A percentile compares a stretch with the other conserved stretches of the same genome.
Evolutionary conservation across 2,329 filamentous ascomycete genomes (phyloP).

Genomic region (Colletotrichum melonis): DNA sequence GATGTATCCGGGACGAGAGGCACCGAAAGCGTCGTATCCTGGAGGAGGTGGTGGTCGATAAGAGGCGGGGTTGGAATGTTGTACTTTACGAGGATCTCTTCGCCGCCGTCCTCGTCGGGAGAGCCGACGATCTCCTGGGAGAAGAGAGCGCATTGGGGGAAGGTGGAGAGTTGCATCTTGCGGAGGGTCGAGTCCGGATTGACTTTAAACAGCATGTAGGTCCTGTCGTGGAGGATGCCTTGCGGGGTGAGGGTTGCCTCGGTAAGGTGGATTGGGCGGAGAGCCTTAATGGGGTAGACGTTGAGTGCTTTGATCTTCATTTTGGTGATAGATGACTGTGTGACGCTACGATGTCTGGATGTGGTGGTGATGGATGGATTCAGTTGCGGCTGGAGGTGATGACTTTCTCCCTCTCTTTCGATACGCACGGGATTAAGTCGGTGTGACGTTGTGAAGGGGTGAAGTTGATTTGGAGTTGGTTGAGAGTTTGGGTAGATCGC

Average conservation of each 20-base stretch:
- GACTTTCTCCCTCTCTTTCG: neutral
- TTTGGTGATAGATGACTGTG: neutral
- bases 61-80: conserved; percentile 50
- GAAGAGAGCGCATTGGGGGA: conserved; percentile 73
- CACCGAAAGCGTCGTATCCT: conserved; percentile 59
- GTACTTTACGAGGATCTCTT: conserved; percentile 57
- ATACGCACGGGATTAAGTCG: neutral
- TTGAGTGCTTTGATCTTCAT: conserved; percentile 57
- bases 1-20: conserved; percentile 65
- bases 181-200: conserved; percentile 52
- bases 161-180: conserved; percentile 70
- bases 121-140: conserved; percentile 64
- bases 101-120: conserved; percentile 37
- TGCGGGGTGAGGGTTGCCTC: conserved; percentile 67
- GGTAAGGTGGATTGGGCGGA: conserved; percentile 69
- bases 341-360: neutral
- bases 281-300: conserved; percentile 79
- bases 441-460: conserved; percentile 6
- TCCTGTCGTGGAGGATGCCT: conserved; percentile 74
- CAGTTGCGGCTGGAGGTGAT: neutral
- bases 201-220: conserved; percentile 75
- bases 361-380: neutral
- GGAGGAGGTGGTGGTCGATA: conserved; percentile 49
- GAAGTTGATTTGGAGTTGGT: conserved; percentile 15
- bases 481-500: neutral